phyloP scores from a whole-genome alignment of 306 rosid genomes.

The Cicer chorassanicum region DNA sequence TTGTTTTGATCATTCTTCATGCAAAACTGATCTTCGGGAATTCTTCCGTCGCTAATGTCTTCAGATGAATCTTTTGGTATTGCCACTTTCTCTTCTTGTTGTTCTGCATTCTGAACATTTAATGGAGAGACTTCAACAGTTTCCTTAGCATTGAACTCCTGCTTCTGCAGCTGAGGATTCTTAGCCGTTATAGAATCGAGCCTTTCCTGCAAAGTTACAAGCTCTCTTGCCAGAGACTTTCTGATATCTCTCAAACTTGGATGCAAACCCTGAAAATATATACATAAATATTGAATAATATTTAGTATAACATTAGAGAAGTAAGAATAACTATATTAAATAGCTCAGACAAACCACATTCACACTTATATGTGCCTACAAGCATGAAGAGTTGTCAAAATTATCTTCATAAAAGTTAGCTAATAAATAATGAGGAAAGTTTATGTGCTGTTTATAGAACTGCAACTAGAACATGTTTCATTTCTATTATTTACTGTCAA shows the following conservation, averaged over 20 bases:
- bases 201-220: slow-evolving; percentile 68
- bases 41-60: not conserved
- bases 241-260: slow-evolving; percentile 71
- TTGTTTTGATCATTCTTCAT: not conserved
- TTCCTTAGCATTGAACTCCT: slow-evolving; percentile 4
- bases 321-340: not conserved
- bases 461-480: not conserved
- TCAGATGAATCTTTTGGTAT: slow-evolving; percentile 24
- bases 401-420: not conserved
- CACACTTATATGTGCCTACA: no score
- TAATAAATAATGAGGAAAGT: not conserved
- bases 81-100: slow-evolving; percentile 28
- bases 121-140: slow-evolving; percentile 23
- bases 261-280: slow-evolving; percentile 64
- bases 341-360: not conserved
- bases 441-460: not conserved
- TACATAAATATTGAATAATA: not conserved
- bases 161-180: slow-evolving; percentile 42
- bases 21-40: not conserved
- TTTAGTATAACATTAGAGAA: not conserved
- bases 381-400: no score
- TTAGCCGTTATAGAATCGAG: slow-evolving; percentile 55
- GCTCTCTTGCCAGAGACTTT: slow-evolving; percentile 86
- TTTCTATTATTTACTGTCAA: not conserved
- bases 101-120: not conserved